Percentiles rank a stretch among this genome's conserved stretches.
These are phyloP conservation scores for Aspergillus ruber DNA, from an alignment of 2,329 filamentous ascomycete genomes.

Conservation along the genomic window DNA sequence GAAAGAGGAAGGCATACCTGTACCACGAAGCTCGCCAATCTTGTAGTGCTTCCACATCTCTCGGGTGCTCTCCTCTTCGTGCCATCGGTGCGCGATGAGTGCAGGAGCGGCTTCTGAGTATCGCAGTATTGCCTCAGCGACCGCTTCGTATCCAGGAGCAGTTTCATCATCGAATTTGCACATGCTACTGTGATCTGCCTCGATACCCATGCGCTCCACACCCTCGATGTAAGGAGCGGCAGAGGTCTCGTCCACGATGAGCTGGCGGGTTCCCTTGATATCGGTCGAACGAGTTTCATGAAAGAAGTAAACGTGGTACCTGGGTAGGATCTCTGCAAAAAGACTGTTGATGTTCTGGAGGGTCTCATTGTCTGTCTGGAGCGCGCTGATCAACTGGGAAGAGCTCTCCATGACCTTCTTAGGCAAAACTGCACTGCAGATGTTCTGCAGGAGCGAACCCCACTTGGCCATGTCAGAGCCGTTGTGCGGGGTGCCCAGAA, in stretches of 20 bases:
- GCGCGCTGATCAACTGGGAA: constrained; percentile 59
- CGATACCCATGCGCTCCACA: constrained; percentile 67
- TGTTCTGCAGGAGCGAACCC: constrained; percentile 61
- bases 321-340: constrained; percentile 64
- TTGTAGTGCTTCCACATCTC: constrained; percentile 30
- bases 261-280: constrained; percentile 54
- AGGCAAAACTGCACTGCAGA: constrained; percentile 60
- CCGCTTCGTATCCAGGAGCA: constrained; percentile 58
- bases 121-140: constrained; percentile 43
- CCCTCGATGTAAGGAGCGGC: constrained; percentile 64
- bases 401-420: constrained; percentile 62
- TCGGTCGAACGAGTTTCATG: constrained; percentile 69
- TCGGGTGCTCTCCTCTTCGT: constrained; percentile 46
- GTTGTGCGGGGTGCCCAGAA: constrained; percentile 69
- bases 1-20: constrained; percentile 17
- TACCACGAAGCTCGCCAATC: constrained; percentile 31
- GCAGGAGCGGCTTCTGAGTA: constrained; percentile 48
- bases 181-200: constrained; percentile 65
- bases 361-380: constrained; percentile 69
- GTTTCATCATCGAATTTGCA: constrained; percentile 62
- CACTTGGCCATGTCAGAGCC: constrained; percentile 64
- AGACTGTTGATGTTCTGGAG: constrained; percentile 67
- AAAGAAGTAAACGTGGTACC: constrained; percentile 69
- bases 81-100: constrained; percentile 54
- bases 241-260: constrained; percentile 65